Conservation (phyloP, 73 alveolate genomes). For the Paramecium bursaria region DNA sequence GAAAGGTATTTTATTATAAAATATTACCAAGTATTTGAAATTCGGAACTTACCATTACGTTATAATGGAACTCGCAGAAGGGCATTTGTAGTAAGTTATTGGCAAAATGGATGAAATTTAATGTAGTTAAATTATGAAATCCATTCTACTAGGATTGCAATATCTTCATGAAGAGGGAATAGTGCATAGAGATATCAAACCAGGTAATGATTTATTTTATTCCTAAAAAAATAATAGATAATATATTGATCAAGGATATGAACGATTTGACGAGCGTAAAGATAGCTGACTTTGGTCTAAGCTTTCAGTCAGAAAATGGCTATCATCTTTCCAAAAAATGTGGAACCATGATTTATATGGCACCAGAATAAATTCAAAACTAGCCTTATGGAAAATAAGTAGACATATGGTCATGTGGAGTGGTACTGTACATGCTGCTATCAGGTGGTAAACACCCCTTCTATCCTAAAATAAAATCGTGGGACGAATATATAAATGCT, state of each 20-base stretch:
- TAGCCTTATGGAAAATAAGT: slow-evolving; percentile 56
- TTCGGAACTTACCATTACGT: neutral
- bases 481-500: neutral
- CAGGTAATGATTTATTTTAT: slow-evolving; percentile 47
- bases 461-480: slow-evolving; percentile 22
- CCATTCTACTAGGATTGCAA: slow-evolving; percentile 57
- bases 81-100: slow-evolving; percentile 35
- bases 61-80: slow-evolving; percentile 51
- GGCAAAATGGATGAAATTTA: neutral
- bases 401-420: slow-evolving; percentile 70
- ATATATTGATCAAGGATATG: slow-evolving; percentile 47
- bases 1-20: slow-evolving; percentile 15
- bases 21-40: slow-evolving; percentile 9
- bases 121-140: slow-evolving; percentile 28
- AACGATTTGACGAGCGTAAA: slow-evolving; percentile 53
- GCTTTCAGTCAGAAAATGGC: slow-evolving; percentile 49
- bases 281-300: slow-evolving; percentile 70
- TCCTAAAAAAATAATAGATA: slow-evolving; percentile 29
- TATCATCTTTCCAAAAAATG: slow-evolving; percentile 56
- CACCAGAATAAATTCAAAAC: slow-evolving; percentile 69
- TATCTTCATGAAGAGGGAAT: slow-evolving; percentile 72
- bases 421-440: slow-evolving; percentile 57
- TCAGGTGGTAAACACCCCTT: slow-evolving; percentile 67
- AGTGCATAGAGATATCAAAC: slow-evolving; percentile 79
- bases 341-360: slow-evolving; percentile 68